Evolutionary conservation across 495 filamentous ascomycete species (phyloP).

Genomic region (Parathielavia hyrcaniae): DNA sequence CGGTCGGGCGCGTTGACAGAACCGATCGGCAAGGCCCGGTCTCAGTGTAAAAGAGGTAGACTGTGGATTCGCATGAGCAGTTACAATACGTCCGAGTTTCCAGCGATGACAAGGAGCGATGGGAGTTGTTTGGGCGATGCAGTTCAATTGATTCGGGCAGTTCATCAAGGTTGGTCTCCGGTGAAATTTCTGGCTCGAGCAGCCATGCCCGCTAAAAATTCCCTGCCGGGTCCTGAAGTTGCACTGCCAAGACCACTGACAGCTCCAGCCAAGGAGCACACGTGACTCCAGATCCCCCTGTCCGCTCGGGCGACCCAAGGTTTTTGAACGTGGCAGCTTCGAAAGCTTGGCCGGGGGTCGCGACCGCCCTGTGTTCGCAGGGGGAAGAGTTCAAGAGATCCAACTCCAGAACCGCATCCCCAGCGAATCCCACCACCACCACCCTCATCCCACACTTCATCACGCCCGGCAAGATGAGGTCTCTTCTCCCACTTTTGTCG

Average conservation of each 20-base stretch:
- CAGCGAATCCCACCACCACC: background rate
- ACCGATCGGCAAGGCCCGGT: background rate
- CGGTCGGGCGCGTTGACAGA: background rate
- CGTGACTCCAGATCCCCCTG: conserved; percentile 27
- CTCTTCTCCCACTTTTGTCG: conserved; percentile 45
- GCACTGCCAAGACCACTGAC: background rate
- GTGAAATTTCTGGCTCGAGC: conserved; percentile 11
- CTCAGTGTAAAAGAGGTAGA: conserved; percentile 1
- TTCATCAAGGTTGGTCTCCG: conserved; percentile 6
- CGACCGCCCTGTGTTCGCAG: background rate
- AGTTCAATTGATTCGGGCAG: conserved; percentile 1
- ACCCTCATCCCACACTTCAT: background rate
- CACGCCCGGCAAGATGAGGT: conserved; percentile 39
- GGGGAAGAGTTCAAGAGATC: background rate
- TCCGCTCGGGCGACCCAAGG: conserved; percentile 30
- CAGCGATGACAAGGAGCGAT: background rate
- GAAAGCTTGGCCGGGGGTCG: conserved; percentile 19
- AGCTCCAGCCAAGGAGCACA: conserved; percentile 7
- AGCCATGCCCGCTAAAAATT: conserved; percentile 17
- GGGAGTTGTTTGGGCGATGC: background rate
- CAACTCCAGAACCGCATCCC: conserved; percentile 6
- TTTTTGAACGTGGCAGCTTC: conserved; percentile 48
- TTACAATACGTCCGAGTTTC: background rate
- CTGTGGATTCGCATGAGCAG: background rate
- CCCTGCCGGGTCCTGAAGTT: background rate